phyloP scores from a whole-genome alignment of 352 stramenopile species.

The Globisporangium canariense region DNA sequence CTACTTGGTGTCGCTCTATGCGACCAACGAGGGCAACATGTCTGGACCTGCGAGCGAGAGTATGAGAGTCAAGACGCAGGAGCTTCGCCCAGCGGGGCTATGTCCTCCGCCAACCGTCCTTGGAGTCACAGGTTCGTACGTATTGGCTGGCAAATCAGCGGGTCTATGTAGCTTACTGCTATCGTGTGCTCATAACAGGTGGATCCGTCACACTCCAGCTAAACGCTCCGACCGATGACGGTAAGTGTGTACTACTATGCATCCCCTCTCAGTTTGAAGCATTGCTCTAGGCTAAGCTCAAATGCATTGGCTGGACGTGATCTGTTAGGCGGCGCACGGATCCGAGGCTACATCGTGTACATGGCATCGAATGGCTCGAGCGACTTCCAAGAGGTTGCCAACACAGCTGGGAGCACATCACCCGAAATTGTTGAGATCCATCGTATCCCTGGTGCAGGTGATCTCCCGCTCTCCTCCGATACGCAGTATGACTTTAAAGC shows the following conservation, averaged over 20 bases:
- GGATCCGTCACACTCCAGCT: conserved; percentile 10
- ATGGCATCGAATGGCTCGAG: conserved; percentile 31
- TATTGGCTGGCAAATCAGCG: too few species aligned
- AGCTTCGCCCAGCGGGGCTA: conserved; percentile 3
- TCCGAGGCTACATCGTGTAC: conserved; percentile 57
- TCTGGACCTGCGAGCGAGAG: conserved; percentile 1
- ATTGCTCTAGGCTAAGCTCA: too few species aligned
- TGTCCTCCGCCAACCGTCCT: conserved; percentile 12
- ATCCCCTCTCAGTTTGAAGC: too few species aligned
- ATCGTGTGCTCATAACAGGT: neutral
- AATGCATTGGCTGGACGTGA: too few species aligned
- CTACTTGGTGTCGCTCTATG: conserved; percentile 9
- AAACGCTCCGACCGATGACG: conserved; percentile 10
- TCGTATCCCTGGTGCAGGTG: conserved; percentile 19
- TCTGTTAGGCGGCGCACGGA: conserved; percentile 37
- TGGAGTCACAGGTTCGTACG: conserved; percentile 4
- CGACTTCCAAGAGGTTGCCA: conserved; percentile 32
- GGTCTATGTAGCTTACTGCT: neutral
- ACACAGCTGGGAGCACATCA: conserved; percentile 19
- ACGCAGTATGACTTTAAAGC: conserved; percentile 52
- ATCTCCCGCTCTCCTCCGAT: conserved; percentile 26
- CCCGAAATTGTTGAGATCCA: conserved; percentile 35
- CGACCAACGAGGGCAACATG: conserved; percentile 4
- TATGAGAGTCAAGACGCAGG: neutral
- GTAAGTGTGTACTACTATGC: neutral